phyloP scores from a whole-genome alignment of 768 basidiomycete genomes.

The Phaffia tasmanica region DNA sequence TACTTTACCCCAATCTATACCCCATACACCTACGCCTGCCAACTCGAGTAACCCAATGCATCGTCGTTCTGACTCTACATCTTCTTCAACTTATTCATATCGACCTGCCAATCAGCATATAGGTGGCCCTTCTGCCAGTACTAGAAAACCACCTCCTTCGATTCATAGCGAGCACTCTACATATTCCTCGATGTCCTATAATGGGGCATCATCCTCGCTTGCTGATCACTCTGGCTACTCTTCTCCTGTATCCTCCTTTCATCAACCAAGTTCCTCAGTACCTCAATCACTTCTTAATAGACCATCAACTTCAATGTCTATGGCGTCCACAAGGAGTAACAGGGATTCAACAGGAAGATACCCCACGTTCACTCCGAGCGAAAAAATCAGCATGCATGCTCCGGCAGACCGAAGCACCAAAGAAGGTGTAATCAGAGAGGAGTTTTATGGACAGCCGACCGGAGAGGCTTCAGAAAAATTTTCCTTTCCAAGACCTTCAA shows the following conservation, averaged over 20 bases:
- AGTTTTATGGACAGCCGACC: slow-evolving; percentile 8
- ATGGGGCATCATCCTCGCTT: too few relatives aligned
- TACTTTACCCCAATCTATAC: neutral
- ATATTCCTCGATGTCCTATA: too few relatives aligned
- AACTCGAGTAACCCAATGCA: neutral
- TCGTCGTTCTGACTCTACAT: too few relatives aligned
- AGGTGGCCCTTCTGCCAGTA: too few relatives aligned
- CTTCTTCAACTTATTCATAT: too few relatives aligned
- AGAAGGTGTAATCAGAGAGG: neutral
- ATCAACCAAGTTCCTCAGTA: neutral
- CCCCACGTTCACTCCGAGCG: slow-evolving; percentile 42
- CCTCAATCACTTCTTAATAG: slow-evolving; percentile 10
- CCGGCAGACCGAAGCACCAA: slow-evolving; percentile 26
- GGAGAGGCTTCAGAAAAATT: slow-evolving; percentile 43
- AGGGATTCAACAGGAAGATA: slow-evolving; percentile 29
- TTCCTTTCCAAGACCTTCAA: slow-evolving; percentile 62
- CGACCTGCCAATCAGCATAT: too few relatives aligned
- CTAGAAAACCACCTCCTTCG: too few relatives aligned
- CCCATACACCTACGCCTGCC: neutral
- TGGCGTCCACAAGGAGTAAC: slow-evolving; percentile 3
- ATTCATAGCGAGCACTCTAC: too few relatives aligned
- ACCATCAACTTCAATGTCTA: slow-evolving; percentile 9
- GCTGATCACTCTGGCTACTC: too few relatives aligned
- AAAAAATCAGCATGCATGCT: slow-evolving; percentile 33
- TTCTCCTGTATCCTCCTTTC: neutral